Conservation (phyloP, 169 alveolate genomes). For the Eimeria necatrix region DNA sequence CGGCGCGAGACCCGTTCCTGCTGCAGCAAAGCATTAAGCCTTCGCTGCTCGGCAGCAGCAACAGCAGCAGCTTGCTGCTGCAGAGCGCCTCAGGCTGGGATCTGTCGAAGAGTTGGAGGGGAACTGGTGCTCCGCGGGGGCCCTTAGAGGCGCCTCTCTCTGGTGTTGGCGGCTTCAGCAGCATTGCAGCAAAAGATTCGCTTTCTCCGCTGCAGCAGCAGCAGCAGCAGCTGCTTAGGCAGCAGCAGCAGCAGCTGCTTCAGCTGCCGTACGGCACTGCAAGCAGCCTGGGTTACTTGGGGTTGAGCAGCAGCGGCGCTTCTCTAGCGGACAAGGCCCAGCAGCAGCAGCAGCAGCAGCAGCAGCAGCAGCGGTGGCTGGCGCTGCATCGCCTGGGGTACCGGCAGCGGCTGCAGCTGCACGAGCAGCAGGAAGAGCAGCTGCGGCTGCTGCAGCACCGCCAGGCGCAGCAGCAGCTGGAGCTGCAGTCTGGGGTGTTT, state of each 20-base stretch:
- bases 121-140: neutral
- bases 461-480: constrained; percentile 52
- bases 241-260: constrained; percentile 21
- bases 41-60: neutral
- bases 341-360: constrained; percentile 34
- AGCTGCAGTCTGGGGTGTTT: constrained; percentile 12
- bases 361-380: constrained; percentile 7
- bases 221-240: constrained; percentile 35
- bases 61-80: constrained; percentile 7
- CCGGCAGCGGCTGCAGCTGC: constrained; percentile 11
- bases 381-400: neutral
- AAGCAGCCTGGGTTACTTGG: neutral
- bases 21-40: constrained; percentile 26
- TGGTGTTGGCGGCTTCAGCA: neutral
- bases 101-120: neutral
- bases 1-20: neutral
- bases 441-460: constrained; percentile 42
- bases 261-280: neutral
- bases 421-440: constrained; percentile 33
- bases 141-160: neutral
- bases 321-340: neutral
- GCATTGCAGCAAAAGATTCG: neutral
- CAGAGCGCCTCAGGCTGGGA: neutral
- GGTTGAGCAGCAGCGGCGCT: constrained; percentile 42
- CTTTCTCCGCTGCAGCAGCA: constrained; percentile 36